Base-by-base conservation (phyloP, 2,329 filamentous ascomycete species). In the Hypoxylon sp. region DNA sequence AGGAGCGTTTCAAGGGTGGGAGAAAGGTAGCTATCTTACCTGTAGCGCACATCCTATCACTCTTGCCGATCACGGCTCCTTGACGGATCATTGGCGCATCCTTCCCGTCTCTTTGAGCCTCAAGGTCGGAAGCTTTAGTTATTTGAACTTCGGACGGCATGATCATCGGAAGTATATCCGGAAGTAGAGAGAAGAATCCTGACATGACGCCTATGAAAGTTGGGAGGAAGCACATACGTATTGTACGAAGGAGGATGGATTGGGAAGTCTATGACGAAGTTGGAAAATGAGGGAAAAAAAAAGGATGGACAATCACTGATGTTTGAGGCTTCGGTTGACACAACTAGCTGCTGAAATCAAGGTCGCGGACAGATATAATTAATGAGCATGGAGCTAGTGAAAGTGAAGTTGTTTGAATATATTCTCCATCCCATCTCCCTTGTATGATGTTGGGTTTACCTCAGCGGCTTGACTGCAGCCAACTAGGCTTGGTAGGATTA, bases 21-120 rank as follows among this genome's bases (percentile, higher is more conserved):
- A 45, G 32, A 47, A 53, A 39, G 16, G 37, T 41, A 25, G 51
- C 25, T 56, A 54, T 73, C 86, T 80, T 78, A 87, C 89, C 84
- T 47, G 88, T 88, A 29, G 89, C 88, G 74, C 90, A 91, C 78
- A 93, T 85, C 65, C 85, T 86, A 64, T 90, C 86, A 57, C 85
- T 88, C 75, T 87, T 85, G 73, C 86, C 83, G 47, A 90, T 82
- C 51, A 93, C 83, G n/a, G 90, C 90, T 54, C 83, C 81, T 60
- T 81, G 76, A 52, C 78, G 77, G 43, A 80, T 73, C 71, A 81
- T 79, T 12, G 72, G 51, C 51, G 71, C 68, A 65, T 74, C 65
- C 59, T 70, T 69, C 51, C 71, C 70, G 37, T 68, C 61, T 30
- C 79, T 74, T 63, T 81, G 76, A 27, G 80, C 77, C 62, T 81